A percentile compares a stretch with the other conserved stretches of the same genome.
phyloP scores from a whole-genome alignment of 164 flowering plant genomes.

The Echeveria elegans region DNA sequence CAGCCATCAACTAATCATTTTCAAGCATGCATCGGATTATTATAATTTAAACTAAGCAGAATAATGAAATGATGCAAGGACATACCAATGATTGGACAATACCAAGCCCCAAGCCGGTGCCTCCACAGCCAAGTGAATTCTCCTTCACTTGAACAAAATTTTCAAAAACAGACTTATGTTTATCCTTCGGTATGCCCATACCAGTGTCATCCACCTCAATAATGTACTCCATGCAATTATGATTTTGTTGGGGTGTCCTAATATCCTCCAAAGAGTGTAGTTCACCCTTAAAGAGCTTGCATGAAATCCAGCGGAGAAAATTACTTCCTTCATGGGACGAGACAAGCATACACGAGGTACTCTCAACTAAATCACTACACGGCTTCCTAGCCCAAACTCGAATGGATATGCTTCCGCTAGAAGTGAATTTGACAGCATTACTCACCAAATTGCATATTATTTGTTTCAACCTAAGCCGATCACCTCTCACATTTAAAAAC shows the following conservation, averaged over 20 bases:
- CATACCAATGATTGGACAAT: slow-evolving; percentile 80
- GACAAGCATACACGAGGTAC: slow-evolving; percentile 11
- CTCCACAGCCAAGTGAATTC: slow-evolving; percentile 35
- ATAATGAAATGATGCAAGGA: not conserved
- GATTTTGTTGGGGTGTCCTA: slow-evolving; percentile 9
- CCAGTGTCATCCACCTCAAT: slow-evolving; percentile 87
- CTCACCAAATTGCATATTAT: slow-evolving; percentile 58
- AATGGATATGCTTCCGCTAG: slow-evolving; percentile 52
- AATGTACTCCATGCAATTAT: slow-evolving; percentile 42
- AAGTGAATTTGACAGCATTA: slow-evolving; percentile 89
- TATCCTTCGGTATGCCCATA: slow-evolving; percentile 76
- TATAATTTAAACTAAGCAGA: too few relatives aligned
- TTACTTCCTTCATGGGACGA: slow-evolving; percentile 7
- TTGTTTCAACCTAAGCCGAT: slow-evolving; percentile 55
- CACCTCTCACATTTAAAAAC: slow-evolving; percentile 50
- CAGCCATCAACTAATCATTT: too few relatives aligned
- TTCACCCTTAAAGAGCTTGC: slow-evolving; percentile 16
- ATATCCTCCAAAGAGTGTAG: slow-evolving; percentile 8
- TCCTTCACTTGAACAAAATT: slow-evolving; percentile 86
- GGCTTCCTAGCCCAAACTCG: slow-evolving; percentile 63
- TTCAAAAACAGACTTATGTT: slow-evolving; percentile 57
- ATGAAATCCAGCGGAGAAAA: slow-evolving; percentile 2
- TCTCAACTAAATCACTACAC: slow-evolving; percentile 13
- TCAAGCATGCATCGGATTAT: not conserved
- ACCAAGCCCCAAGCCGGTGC: slow-evolving; percentile 88